Evolutionary conservation across 257 asterid genomes (phyloP).

Genomic region (Plantago ovata): DNA sequence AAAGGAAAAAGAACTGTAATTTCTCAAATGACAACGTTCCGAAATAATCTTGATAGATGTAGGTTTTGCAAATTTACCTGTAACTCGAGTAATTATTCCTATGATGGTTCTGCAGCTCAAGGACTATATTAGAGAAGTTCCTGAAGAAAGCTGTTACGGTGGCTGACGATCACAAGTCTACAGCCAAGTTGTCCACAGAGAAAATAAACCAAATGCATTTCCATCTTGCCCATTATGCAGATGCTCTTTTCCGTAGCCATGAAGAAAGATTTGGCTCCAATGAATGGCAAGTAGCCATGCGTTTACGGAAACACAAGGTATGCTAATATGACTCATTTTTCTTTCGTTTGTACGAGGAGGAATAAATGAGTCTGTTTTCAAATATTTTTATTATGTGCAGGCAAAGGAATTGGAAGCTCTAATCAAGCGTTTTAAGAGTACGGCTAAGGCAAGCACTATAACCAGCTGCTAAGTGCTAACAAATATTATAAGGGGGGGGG

Average conservation of each 20-base stretch:
- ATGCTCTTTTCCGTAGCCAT: constrained; percentile 89
- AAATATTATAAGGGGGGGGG: constrained; percentile 9
- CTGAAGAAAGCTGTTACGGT: constrained; percentile 84
- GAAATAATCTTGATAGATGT: not conserved
- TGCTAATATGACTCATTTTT: constrained; percentile 5
- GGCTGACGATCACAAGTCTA: constrained; percentile 59
- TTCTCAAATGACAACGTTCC: not conserved
- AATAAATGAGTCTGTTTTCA: not conserved
- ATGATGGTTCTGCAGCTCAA: constrained; percentile 62
- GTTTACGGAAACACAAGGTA: constrained; percentile 83
- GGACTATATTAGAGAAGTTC: constrained; percentile 90
- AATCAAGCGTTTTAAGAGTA: constrained; percentile 62
- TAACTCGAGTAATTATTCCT: not conserved
- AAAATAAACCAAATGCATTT: constrained; percentile 92
- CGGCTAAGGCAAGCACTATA: constrained; percentile 54
- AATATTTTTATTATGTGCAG: constrained; percentile 36
- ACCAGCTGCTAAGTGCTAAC: constrained; percentile 13
- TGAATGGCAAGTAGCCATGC: constrained; percentile 95
- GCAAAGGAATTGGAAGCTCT: constrained; percentile 86
- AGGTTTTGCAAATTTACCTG: not conserved
- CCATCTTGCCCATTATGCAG: constrained; percentile 97
- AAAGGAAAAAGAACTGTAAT: not conserved
- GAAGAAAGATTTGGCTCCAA: constrained; percentile 91
- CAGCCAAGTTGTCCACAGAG: constrained; percentile 47
- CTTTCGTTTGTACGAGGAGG: constrained; percentile 16